Conservation (phyloP, 2,329 filamentous ascomycete species). For the Penicillium capsulatum region DNA sequence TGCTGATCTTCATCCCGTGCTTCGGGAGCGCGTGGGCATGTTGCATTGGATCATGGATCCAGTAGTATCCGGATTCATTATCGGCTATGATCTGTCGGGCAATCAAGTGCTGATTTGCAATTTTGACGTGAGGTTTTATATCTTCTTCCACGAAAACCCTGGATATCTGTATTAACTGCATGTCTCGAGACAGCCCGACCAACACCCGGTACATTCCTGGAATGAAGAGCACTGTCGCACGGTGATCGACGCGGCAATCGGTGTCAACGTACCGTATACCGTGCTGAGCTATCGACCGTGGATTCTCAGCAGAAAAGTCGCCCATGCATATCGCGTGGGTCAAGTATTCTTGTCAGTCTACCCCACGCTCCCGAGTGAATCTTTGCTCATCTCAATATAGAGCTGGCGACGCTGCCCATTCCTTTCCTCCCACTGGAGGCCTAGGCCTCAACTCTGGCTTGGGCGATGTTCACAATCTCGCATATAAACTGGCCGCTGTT, state of each 20-base stretch:
- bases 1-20: slow-evolving; percentile 38
- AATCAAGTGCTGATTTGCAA: slow-evolving; percentile 46
- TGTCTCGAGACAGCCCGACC: too few species aligned
- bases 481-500: slow-evolving; percentile 39
- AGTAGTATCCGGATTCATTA: slow-evolving; percentile 43
- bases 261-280: slow-evolving; percentile 31
- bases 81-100: slow-evolving; percentile 41
- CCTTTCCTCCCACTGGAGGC: slow-evolving; percentile 51
- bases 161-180: too few species aligned
- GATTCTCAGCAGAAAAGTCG: slow-evolving; percentile 42
- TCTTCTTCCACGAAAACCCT: too few species aligned
- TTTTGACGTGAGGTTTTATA: slow-evolving; percentile 43
- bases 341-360: slow-evolving; percentile 38
- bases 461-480: slow-evolving; percentile 50
- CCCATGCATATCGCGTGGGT: slow-evolving; percentile 34
- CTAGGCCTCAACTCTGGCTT: slow-evolving; percentile 54
- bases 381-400: slow-evolving; percentile 6
- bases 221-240: slow-evolving; percentile 33
- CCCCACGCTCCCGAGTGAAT: too few species aligned
- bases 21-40: slow-evolving; percentile 42
- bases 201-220: slow-evolving; percentile 37
- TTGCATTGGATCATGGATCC: slow-evolving; percentile 47
- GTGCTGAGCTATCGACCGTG: slow-evolving; percentile 42
- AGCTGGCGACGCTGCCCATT: slow-evolving; percentile 54
- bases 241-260: slow-evolving; percentile 29